Evolutionary conservation across 169 alveolate genomes (phyloP), one percentile per base, ranked within the genome.

Genomic region (Haemoproteus tartakovskyi): DNA sequence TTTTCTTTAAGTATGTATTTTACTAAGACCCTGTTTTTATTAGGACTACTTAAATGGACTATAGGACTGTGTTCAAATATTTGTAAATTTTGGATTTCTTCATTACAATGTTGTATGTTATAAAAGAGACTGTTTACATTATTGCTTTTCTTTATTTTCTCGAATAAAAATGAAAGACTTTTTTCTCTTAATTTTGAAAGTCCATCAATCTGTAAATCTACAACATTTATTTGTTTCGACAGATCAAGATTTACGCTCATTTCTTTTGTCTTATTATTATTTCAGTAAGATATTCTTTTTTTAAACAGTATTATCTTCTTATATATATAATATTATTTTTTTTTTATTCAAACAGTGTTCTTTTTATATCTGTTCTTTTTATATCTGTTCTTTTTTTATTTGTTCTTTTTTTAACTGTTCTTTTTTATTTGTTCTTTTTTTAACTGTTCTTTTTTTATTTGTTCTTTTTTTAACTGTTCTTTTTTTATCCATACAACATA

Each of bases 161-260:
- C 46, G 26, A 70, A 70, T 11, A 70, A 19, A 60, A 56, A 70
- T 16, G 41, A 19, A 3, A 70, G 16, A 19, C 30, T 70, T 0
- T 3, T 48, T 9, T 48, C 38, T 33, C 57, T 54, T 16, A 70
- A 18, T 50, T 38, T 70, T 4, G 22, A 33, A 24, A 70, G 3
- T 2, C 84, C 84, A n/a, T 70, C 60, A 36, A 70, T 12, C 6
- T 70, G 41, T 57, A 70, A 16, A 30, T 12, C 37, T 24, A 70
- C 84, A 21, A 29, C 30, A 11, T 22, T 41, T 2, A 67, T 41
- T 33, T 47, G 51, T 19, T 67, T 33, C 50, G 18, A 14, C 0
- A 12, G 18, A 21, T 41, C 74, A 9, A n/a, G 2, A 2, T 22
- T 46, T 27, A 1, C 22, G 27, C 19, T 48, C 80, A 51, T 47